A percentile compares a stretch with the other conserved stretches of the same genome.
Conservation (phyloP, 2,329 filamentous ascomycete genomes). For the Colletotrichum neosansevieriae region DNA sequence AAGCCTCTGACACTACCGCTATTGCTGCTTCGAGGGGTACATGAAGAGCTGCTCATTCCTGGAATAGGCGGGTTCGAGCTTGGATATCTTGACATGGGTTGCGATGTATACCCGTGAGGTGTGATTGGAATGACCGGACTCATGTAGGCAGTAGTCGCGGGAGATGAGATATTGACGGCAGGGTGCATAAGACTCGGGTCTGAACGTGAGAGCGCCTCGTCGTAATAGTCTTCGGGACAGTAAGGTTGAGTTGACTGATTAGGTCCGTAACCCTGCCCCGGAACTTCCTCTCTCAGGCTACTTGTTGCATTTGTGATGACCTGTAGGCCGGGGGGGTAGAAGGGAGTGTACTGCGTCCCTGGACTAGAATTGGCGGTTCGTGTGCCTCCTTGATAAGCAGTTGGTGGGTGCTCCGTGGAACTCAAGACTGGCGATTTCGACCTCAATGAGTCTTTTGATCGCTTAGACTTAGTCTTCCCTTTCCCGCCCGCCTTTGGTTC, state of each 20-base stretch:
- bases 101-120: constrained; percentile 58
- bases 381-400: constrained; percentile 40
- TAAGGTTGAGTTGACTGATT: constrained; percentile 5
- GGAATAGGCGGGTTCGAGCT: constrained; percentile 46
- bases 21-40: constrained; percentile 41
- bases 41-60: constrained; percentile 12
- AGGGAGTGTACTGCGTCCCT: constrained; percentile 43
- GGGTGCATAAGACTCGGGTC: constrained; percentile 9
- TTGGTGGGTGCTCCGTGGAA: neutral
- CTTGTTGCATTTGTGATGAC: constrained; percentile 28
- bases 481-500: neutral
- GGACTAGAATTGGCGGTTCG: constrained; percentile 51
- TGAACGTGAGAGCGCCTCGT: constrained; percentile 28
- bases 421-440: neutral
- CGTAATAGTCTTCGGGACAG: neutral
- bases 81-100: constrained; percentile 62
- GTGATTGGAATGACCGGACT: constrained; percentile 44
- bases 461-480: neutral
- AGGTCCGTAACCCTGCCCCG: constrained; percentile 41
- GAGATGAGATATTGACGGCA: constrained; percentile 42
- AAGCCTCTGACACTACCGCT: constrained; percentile 42
- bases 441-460: neutral
- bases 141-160: constrained; percentile 39
- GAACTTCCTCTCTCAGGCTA: constrained; percentile 14
- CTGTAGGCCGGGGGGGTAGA: constrained; percentile 44